phyloP scores from a whole-genome alignment of 352 stramenopile genomes.

The Pelagophyceae sp. region DNA sequence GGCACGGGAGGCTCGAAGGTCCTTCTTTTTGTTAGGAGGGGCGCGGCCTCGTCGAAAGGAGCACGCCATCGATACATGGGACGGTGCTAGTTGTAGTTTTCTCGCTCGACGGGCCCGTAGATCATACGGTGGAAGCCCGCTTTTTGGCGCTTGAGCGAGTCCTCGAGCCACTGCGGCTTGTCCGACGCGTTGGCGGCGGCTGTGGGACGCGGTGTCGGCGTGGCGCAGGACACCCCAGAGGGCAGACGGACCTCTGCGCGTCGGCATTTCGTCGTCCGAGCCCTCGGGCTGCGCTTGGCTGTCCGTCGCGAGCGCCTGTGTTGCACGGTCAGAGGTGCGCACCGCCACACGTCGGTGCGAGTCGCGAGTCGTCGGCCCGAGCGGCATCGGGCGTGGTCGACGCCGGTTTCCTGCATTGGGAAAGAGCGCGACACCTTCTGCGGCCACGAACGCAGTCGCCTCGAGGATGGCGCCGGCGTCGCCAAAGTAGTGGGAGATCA shows the following conservation, averaged over 20 bases:
- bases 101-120: conserved; percentile 20
- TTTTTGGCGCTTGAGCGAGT: neutral
- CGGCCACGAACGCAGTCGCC: conserved; percentile 33
- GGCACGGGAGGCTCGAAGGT: too few species aligned
- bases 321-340: neutral
- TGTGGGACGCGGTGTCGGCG: too few species aligned
- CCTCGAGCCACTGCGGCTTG: conserved; percentile 47
- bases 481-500: conserved; percentile 69
- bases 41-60: too few species aligned
- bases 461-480: too few species aligned
- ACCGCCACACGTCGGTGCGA: conserved; percentile 2
- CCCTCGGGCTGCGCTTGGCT: too few species aligned
- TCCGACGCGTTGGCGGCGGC: too few species aligned
- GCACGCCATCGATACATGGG: too few species aligned
- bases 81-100: conserved; percentile 51
- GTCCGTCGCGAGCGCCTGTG: too few species aligned
- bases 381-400: conserved; percentile 36
- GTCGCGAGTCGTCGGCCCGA: conserved; percentile 44
- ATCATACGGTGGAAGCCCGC: neutral
- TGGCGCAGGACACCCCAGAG: too few species aligned
- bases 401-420: conserved; percentile 54
- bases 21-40: too few species aligned
- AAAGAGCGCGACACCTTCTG: neutral
- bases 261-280: too few species aligned
- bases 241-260: too few species aligned